Evolutionary conservation across 805 yeast genomes (phyloP).

Genomic region (Metschnikowia drakensbergensis): DNA sequence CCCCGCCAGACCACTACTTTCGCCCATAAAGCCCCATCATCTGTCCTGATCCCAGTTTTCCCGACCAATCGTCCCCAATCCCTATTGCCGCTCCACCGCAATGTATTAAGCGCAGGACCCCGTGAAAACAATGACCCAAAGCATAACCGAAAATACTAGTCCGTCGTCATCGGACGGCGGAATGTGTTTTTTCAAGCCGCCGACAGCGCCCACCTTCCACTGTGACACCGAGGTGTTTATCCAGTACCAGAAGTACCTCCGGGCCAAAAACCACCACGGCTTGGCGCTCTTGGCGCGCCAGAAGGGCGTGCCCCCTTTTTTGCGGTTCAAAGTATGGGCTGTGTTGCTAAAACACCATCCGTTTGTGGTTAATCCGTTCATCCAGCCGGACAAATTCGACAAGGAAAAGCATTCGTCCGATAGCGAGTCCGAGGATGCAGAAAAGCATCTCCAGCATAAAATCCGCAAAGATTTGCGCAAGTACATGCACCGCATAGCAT

Average conservation of each 20-base stretch:
- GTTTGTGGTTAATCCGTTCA: conserved; percentile 70
- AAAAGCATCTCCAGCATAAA: conserved; percentile 24
- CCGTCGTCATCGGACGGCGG: conserved; percentile 9
- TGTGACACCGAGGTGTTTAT: conserved; percentile 47
- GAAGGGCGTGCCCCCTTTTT: conserved; percentile 78
- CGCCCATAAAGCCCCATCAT: background rate
- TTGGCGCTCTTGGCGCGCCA: conserved; percentile 78
- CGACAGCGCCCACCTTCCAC: conserved; percentile 21
- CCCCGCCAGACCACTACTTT: background rate
- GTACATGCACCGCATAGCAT: conserved; percentile 50
- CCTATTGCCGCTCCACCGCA: background rate
- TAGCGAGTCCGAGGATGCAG: conserved; percentile 15
- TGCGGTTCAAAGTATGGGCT: conserved; percentile 84
- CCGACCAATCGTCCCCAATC: background rate
- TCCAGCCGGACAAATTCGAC: conserved; percentile 49
- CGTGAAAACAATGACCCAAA: background rate
- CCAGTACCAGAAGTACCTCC: conserved; percentile 53
- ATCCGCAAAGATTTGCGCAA: conserved; percentile 58
- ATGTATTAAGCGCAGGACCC: background rate
- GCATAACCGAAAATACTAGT: conserved; percentile 4
- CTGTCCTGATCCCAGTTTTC: background rate
- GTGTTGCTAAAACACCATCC: conserved; percentile 78
- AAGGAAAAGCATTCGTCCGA: conserved; percentile 15
- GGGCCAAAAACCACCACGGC: conserved; percentile 62
- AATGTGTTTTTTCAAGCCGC: conserved; percentile 5